A percentile compares a stretch with the other conserved stretches of the same genome.
Conservation (phyloP, 1,139 yeast species). For the Blastobotrys petasosporus region DNA sequence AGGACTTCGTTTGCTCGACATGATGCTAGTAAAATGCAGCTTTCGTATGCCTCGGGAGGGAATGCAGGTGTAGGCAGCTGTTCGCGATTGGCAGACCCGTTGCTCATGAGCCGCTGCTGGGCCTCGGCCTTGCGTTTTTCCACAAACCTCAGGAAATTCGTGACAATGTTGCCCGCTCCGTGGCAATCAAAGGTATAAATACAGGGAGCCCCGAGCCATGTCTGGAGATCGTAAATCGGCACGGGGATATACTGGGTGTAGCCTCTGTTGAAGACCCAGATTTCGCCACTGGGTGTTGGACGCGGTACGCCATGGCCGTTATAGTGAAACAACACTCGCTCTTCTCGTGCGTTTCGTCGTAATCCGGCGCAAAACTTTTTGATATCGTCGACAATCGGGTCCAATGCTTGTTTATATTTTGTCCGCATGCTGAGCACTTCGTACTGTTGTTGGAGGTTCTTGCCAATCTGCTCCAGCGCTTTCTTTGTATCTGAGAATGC, state of each 20-base stretch:
- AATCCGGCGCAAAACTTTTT: constrained; percentile 86
- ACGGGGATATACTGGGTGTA: constrained; percentile 97
- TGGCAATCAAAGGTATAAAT: constrained; percentile 92
- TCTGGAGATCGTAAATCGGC: constrained; percentile 83
- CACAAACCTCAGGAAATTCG: constrained; percentile 82
- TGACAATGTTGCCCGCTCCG: constrained; percentile 90
- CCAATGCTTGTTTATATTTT: constrained; percentile 82
- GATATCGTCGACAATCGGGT: constrained; percentile 94
- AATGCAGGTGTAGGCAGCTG: constrained; percentile 32
- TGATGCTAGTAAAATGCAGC: constrained; percentile 91
- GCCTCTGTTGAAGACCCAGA: constrained; percentile 96
- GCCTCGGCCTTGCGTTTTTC: constrained; percentile 89
- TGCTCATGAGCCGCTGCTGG: constrained; percentile 48
- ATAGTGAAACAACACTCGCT: constrained; percentile 81
- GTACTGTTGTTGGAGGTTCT: constrained; percentile 78
- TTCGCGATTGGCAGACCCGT: constrained; percentile 17
- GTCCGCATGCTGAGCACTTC: constrained; percentile 85
- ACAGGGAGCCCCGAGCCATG: constrained; percentile 98
- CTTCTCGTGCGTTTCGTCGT: constrained; percentile 84
- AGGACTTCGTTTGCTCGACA: constrained; percentile 79
- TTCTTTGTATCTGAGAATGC: constrained; percentile 80
- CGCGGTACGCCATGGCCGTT: constrained; percentile 99
- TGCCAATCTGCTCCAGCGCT: constrained; percentile 89
- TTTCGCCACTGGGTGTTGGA: constrained; percentile 96
- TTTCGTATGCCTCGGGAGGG: constrained; percentile 63